These are phyloP conservation scores for Albizia julibrissin DNA, from an alignment of 306 rosid genomes.

Conservation along the genomic window DNA sequence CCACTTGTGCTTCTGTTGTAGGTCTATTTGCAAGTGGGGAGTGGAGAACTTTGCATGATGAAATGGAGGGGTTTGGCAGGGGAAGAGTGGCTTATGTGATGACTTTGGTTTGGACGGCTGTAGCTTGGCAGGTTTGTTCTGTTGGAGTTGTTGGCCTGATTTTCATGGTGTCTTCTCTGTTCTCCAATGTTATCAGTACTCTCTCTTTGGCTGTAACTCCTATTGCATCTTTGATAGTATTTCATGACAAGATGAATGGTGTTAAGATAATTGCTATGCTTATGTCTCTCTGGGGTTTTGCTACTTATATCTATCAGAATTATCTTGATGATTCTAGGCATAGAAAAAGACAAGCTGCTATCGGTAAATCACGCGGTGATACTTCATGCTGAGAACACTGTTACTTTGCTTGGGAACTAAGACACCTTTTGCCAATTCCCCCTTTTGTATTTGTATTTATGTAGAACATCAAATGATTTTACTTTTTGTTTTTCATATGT, in stretches of 20 bases:
- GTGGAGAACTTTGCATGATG: constrained; percentile 70
- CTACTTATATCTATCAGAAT: constrained; percentile 77
- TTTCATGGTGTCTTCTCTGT: constrained; percentile 81
- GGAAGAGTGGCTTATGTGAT: constrained; percentile 67
- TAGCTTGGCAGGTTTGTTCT: constrained; percentile 89
- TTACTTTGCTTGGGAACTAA: constrained; percentile 5
- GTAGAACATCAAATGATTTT: background rate
- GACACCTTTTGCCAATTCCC: background rate
- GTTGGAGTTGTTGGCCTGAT: constrained; percentile 92
- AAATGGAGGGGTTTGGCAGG: constrained; percentile 58
- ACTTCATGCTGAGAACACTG: constrained; percentile 34
- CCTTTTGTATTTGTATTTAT: constrained; percentile 9
- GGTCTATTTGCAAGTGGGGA: constrained; percentile 87
- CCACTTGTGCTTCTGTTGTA: constrained; percentile 58
- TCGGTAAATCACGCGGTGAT: constrained; percentile 33
- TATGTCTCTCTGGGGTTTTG: constrained; percentile 83
- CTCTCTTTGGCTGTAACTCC: constrained; percentile 87
- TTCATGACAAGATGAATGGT: constrained; percentile 85
- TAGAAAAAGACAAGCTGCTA: constrained; percentile 35
- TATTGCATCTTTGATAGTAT: constrained; percentile 70
- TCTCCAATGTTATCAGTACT: constrained; percentile 91
- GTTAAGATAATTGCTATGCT: constrained; percentile 87
- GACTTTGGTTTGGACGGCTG: constrained; percentile 77
- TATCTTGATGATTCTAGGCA: constrained; percentile 68
- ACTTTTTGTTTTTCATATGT: background rate